Evolutionary conservation across 1,139 yeast genomes (phyloP), one percentile per base, ranked within the genome.

Genomic region (Protomyces inundatus): DNA sequence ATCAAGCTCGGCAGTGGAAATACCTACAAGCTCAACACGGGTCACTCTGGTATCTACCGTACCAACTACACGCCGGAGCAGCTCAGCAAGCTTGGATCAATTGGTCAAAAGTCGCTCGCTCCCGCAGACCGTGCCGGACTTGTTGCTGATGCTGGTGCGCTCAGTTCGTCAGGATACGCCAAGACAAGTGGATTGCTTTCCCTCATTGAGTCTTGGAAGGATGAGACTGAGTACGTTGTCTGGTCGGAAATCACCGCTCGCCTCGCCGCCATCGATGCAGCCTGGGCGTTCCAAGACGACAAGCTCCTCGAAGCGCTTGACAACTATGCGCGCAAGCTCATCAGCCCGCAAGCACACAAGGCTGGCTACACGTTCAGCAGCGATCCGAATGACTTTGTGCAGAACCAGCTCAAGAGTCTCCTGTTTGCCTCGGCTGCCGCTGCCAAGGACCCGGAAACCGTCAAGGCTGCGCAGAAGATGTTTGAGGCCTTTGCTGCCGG

Each of bases 61-160:
- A 87, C 95, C 57, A 82, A 87, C 39, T 90, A 90, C 76, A 79
- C 88, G 10, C 80, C 86, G 46, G 85, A 82, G 64, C 87, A 96
- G 74, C 84, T 95, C 84, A 75, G 79, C 61, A 75, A 81, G 69
- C 90, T 89, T 61, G 90, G 90, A 66, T 54, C 35, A 10, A 45
- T 45, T 32, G 78, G 78, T 48, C 79, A 79, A 23, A 88, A 89
- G 37, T 78, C 82, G 69, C 80, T 89, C 69, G 81, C 91, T 6
- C 89, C 86, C 60, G 91, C 87, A 74, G 96, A 89, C 74, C 85
- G 95, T 75, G 87, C 88, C 65, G 95, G 95, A 64, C 82, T 89
- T 69, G 88, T 89, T 57, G 90, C 95, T 34, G 96, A 89, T 77
- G 88, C 89, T 34, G 85, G 82, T 62, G 82, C 91, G 7, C 81